phyloP scores from a whole-genome alignment of 352 stramenopile genomes.

The Nothophytophthora sp. region DNA sequence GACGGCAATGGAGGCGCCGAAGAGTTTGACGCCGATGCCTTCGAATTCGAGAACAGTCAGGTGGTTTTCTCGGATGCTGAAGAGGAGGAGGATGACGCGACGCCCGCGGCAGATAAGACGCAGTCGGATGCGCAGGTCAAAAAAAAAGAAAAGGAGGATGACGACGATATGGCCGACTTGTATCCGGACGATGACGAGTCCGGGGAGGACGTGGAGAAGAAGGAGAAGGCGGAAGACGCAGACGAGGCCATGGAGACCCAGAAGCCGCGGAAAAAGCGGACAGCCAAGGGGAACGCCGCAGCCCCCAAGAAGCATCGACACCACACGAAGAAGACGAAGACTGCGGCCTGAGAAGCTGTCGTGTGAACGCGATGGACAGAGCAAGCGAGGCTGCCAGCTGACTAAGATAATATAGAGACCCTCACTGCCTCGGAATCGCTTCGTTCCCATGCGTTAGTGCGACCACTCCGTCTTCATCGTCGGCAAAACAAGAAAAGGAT shows the following conservation, averaged over 20 bases:
- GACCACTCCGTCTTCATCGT: too few species aligned
- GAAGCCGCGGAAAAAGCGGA: constrained; percentile 41
- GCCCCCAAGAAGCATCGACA: constrained; percentile 32
- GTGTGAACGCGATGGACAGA: neutral
- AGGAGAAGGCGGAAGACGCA: constrained; percentile 24
- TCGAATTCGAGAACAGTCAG: constrained; percentile 83
- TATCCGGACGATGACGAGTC: constrained; percentile 61
- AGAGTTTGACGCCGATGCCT: constrained; percentile 81
- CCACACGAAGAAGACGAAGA: constrained; percentile 29
- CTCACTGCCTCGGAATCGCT: too few species aligned
- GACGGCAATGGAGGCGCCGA: too few species aligned
- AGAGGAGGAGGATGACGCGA: too few species aligned
- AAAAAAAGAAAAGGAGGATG: constrained; percentile 18
- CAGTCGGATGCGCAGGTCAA: too few species aligned
- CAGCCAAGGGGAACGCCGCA: constrained; percentile 24
- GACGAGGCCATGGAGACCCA: constrained; percentile 46
- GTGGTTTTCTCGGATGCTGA: constrained; percentile 74
- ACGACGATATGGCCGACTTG: constrained; percentile 66
- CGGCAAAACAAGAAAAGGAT: too few species aligned
- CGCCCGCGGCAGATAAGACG: too few species aligned
- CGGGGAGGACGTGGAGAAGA: constrained; percentile 25
- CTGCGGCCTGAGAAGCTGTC: constrained; percentile 9
- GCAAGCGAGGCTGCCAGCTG: too few species aligned
- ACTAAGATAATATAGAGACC: constrained; percentile 37
- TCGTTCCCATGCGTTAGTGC: too few species aligned